Base-by-base conservation (phyloP, 257 asterid genomes). In the Forsythia viridissima region DNA sequence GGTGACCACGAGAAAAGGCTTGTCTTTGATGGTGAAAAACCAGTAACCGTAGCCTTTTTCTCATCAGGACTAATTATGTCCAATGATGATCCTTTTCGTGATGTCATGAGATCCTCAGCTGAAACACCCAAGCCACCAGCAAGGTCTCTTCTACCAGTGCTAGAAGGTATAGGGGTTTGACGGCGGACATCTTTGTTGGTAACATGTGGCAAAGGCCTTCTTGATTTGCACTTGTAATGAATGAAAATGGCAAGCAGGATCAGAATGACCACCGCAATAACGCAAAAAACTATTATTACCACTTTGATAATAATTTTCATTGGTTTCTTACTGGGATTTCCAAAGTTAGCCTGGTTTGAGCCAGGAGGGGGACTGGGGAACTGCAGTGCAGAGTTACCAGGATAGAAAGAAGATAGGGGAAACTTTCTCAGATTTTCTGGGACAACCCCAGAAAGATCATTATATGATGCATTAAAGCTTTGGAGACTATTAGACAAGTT, bases 1-100 rank as follows among this genome's bases (percentile, higher is more conserved):
- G 99, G 97, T 3, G 98, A 95, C 97, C 96, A 93, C 24, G 97
- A 93, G 83, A 90, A 88, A 76, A 85, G 96, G 89, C 98, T 91
- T 5, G 82, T 81, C 82, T 95, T 95, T 6, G 97, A 87, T 67
- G 98, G 99, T 71, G 97, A 93, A 82, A 93, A 88, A 67, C 97
- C 98, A 4, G 97, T 89, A 43, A 85, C 73, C 1, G 87, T 90
- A 4, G 90, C 89, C 82, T 81, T 59, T 85, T 94, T 91, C 85
- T 91, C 95, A 42, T 90, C 95, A 1, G 96, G 90, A 37, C 88
- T 90, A 30, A 90, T 92, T 15, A 92, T 84, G 82, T 90, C 96
- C 0, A 92, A 86, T 1, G 95, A 90, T 4, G 91, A 86, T 30
- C 92, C 93, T 82, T 92, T 92, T 43, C 85, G 82, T 41, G 97